Evolutionary conservation across 306 rosid species (phyloP).

Genomic region (Morella rubra): DNA sequence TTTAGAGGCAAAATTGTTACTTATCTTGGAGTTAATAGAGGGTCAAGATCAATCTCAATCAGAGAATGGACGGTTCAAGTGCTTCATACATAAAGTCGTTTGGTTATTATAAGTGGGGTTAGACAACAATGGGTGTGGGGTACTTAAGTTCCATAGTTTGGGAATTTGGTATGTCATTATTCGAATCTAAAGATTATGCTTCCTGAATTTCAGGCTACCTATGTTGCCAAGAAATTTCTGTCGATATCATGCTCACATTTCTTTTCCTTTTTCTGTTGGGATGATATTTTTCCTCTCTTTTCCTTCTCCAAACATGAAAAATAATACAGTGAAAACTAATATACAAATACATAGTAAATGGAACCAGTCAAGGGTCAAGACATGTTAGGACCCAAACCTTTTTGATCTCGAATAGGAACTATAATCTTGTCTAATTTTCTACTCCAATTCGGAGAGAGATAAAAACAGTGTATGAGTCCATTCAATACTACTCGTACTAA

Average conservation of each 20-base stretch:
- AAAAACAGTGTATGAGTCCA: too few species aligned
- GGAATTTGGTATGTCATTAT: background rate
- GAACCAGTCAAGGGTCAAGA: too few species aligned
- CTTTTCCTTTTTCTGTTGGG: too few species aligned
- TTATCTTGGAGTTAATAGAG: background rate
- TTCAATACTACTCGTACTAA: too few species aligned
- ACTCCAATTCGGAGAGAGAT: too few species aligned
- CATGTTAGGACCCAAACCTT: too few species aligned
- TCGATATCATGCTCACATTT: background rate
- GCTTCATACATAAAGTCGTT: background rate
- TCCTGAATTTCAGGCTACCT: background rate
- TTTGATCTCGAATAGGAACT: too few species aligned
- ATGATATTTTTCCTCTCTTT: too few species aligned
- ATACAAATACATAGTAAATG: too few species aligned
- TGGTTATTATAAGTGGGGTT: background rate
- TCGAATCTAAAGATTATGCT: background rate
- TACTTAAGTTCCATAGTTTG: background rate
- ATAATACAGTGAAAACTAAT: too few species aligned
- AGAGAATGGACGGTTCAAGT: background rate
- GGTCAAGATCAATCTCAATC: conserved; percentile 3
- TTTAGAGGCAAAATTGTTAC: background rate
- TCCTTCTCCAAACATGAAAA: too few species aligned
- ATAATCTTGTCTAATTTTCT: too few species aligned
- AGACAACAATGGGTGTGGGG: background rate
- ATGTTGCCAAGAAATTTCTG: background rate